A percentile compares a stretch with the other conserved stretches of the same genome.
Evolutionary conservation across 768 basidiomycete genomes (phyloP).

Genomic region (Lentinula lateritia): DNA sequence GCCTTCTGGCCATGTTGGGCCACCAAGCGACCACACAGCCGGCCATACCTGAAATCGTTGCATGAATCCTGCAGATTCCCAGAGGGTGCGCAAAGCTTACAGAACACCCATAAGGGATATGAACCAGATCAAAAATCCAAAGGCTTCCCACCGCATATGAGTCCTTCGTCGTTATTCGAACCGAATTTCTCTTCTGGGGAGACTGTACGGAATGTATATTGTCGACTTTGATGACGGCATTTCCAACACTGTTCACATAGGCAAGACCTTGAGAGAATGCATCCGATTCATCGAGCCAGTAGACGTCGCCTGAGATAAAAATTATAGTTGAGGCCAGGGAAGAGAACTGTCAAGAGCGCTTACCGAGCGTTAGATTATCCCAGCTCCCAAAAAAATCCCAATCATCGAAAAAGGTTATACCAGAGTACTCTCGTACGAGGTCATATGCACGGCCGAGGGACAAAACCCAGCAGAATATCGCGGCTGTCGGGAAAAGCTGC

Average conservation of each 20-base stretch:
- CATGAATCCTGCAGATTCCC: neutral
- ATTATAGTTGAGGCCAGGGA: no score
- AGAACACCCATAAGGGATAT: constrained; percentile 48
- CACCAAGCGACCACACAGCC: constrained; percentile 4
- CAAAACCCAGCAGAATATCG: neutral
- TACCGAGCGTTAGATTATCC: constrained; percentile 30
- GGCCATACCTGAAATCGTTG: neutral
- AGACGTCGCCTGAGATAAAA: constrained; percentile 35
- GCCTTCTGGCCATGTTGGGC: constrained; percentile 33
- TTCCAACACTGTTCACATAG: constrained; percentile 41
- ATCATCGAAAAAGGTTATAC: constrained; percentile 36
- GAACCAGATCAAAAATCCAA: constrained; percentile 38
- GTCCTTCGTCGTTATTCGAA: constrained; percentile 39
- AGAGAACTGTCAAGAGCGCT: neutral
- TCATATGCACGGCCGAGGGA: constrained; percentile 17
- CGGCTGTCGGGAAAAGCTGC: neutral
- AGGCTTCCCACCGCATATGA: constrained; percentile 38
- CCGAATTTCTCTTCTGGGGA: constrained; percentile 54
- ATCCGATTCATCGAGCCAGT: constrained; percentile 35
- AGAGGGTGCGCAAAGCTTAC: constrained; percentile 22
- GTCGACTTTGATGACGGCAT: constrained; percentile 58
- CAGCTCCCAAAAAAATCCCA: constrained; percentile 36
- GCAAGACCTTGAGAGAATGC: constrained; percentile 36
- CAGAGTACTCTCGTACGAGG: constrained; percentile 32
- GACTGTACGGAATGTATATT: constrained; percentile 48